phyloP scores from a whole-genome alignment of 2,329 filamentous ascomycete genomes.

The Colletotrichum eleusines region DNA sequence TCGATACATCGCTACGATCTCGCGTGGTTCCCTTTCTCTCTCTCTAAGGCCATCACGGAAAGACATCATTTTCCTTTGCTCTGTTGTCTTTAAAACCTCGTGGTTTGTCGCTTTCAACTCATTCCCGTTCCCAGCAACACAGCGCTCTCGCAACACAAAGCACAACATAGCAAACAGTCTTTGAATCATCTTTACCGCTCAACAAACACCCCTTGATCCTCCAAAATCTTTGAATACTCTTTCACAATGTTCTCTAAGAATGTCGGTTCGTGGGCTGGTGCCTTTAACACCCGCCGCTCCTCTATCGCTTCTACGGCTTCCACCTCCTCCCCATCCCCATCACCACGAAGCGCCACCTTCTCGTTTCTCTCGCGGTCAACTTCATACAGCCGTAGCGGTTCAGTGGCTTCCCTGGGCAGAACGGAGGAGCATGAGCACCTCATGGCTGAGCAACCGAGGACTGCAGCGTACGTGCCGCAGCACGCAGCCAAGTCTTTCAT shows the following conservation, averaged over 20 bases:
- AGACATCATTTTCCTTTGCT: conserved; percentile 2
- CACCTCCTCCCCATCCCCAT: conserved; percentile 9
- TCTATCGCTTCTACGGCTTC: conserved; percentile 23
- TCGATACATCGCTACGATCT: conserved; percentile 4
- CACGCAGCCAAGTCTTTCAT: conserved; percentile 58
- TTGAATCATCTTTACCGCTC: not conserved
- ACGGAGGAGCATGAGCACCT: conserved; percentile 31
- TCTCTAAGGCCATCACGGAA: conserved; percentile 1
- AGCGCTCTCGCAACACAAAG: conserved; percentile 1
- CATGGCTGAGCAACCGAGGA: conserved; percentile 29
- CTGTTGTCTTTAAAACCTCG: conserved; percentile 30
- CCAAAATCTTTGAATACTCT: conserved; percentile 16
- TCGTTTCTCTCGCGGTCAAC: conserved; percentile 3
- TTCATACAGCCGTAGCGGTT: conserved; percentile 20
- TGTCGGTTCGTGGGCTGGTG: conserved; percentile 33
- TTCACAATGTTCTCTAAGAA: conserved; percentile 38
- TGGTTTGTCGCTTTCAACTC: conserved; percentile 2
- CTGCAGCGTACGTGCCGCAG: conserved; percentile 48
- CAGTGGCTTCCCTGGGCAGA: conserved; percentile 23
- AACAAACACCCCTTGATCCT: conserved; percentile 17
- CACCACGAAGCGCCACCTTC: conserved; percentile 11
- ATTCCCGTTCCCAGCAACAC: conserved; percentile 19
- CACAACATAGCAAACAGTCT: conserved; percentile 3
- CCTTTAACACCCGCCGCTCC: conserved; percentile 33
- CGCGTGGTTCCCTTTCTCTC: conserved; percentile 18